Base-by-base conservation (phyloP, 768 basidiomycete species). In the Candolleomyces eurysporus region DNA sequence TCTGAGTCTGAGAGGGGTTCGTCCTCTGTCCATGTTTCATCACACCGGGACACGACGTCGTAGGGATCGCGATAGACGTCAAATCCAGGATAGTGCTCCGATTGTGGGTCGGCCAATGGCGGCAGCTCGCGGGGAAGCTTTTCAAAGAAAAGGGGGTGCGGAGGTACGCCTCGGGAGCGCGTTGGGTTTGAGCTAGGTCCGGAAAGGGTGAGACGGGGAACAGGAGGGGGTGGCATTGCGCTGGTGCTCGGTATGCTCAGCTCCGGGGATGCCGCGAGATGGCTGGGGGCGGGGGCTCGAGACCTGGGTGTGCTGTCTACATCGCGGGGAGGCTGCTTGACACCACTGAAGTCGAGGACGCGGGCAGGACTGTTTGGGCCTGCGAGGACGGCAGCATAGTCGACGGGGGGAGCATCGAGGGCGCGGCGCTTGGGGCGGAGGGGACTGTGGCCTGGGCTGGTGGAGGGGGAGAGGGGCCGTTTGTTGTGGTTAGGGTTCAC, bases 391-490 rank as follows among this genome's bases (percentile, higher is more conserved):
- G 69, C 69, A 51, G 65, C 49, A 56, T 70, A 77, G 60, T 62
- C n/a, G 53, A 43, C 48, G 39, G 22, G 39, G 8, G 83, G 72
- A 58, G 81, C 85, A 66, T 86, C 86, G 52, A 77, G 76, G 53
- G 90, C 82, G 58, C 89, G 84, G 55, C 89, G 85, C 69, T 91
- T 91, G 31, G 89, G 87, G 65, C 83, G 89, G 67, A 80, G 81
- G 49, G 80, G 73, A 22, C 68, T 73, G 14, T 79, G 76, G 42
- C 68, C 32, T 32, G 32, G 32, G 32, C 32, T 32, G 32, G 32
- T 75, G 31, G 78, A 80, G 1, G 89, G 87, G 30, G 88, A 88
- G 66, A 81, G 74, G 48, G 88, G 81, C 30, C 89, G 85, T 31
- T 42, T n/a, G 39, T 9, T 13, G 21, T 67, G 48, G 65, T 74